These are phyloP conservation scores for Panellus pusillus DNA, from an alignment of 768 basidiomycete species.

Conservation along the genomic window DNA sequence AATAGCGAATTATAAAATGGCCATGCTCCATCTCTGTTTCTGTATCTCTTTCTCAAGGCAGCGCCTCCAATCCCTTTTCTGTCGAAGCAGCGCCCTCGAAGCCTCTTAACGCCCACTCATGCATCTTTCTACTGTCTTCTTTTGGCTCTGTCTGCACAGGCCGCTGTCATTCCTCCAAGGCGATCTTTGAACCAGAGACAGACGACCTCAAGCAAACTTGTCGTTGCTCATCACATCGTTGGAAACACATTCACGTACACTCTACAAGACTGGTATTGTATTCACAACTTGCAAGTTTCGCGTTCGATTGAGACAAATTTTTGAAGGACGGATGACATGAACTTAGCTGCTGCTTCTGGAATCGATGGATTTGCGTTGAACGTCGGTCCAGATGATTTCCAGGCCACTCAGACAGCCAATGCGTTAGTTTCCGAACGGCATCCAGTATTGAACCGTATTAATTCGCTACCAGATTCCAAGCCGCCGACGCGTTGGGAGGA, in stretches of 20 bases:
- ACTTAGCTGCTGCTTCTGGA: conserved; percentile 10
- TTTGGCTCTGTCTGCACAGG: conserved; percentile 13
- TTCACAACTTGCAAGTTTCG: background rate
- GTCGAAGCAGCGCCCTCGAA: conserved; percentile 9
- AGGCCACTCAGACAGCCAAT: conserved; percentile 57
- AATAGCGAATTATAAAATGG: too few relatives aligned
- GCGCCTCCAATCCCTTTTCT: background rate
- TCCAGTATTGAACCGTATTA: background rate
- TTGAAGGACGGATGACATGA: conserved; percentile 40
- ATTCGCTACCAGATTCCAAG: conserved; percentile 44
- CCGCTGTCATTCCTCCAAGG: conserved; percentile 19
- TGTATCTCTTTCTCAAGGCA: background rate
- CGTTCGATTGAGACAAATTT: conserved; percentile 56
- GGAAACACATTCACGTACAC: conserved; percentile 47
- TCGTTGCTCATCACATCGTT: conserved; percentile 62
- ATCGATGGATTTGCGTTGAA: conserved; percentile 59
- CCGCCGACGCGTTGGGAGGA: conserved; percentile 50
- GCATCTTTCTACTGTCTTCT: conserved; percentile 17
- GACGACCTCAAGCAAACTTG: conserved; percentile 37
- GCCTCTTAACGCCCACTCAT: conserved; percentile 2
- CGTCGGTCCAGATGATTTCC: conserved; percentile 64
- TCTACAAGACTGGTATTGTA: conserved; percentile 27
- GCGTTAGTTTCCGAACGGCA: conserved; percentile 45
- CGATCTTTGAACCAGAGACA: conserved; percentile 14
- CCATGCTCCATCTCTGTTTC: background rate